Base-by-base conservation (phyloP, 352 stramenopile species). In the Chrysophaeum taylorii region DNA sequence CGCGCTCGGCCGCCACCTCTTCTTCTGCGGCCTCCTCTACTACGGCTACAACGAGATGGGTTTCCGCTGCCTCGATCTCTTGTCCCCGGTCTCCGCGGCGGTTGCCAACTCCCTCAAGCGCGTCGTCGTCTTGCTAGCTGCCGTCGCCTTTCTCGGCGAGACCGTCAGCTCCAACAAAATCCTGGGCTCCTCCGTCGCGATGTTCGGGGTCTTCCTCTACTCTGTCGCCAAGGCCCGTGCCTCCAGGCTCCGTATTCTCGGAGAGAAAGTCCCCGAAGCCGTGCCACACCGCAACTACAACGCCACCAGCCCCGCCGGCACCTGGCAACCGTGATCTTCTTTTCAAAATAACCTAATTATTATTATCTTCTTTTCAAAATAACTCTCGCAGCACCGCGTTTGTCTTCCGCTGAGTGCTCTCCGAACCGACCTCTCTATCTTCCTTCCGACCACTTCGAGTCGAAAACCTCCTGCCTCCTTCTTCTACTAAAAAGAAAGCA, bases 71-170 rank as follows among this genome's bases (percentile, higher is more conserved):
- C 52, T 63, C 4, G 52, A 63, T 31, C 33, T 63, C 2, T 23
- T 63, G 0, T 52, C 41, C 33, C 68, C 75, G 14, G 53, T 76
- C 1, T 73, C 75, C 21, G 69, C 74, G 64, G 75, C 75, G 31
- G 35, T 79, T 2, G 69, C 52, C n/a, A 79, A 74, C 60, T 78
- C 76, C 2, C 23, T 79, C 15, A 75, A 74, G 64, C 41, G 75
- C 4, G 72, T 79, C 9, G 61, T 76, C 36, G 71, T 79, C 52
- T 72, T 79, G 36, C 37, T 75, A 1, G 61, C 75, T 21, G 73
- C 53, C 42, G 53, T 73, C 9, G 38, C 63, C 54, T 73, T 73
- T 31, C 50, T 70, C 33, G 53, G 38, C 18, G 68, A 72, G 35
- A 60, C 64, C 15, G 68, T 73, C 35, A 64, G 35, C 15, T 23